Evolutionary conservation across 2,329 filamentous ascomycete genomes (phyloP).

Genomic region (Claviceps pusilla): DNA sequence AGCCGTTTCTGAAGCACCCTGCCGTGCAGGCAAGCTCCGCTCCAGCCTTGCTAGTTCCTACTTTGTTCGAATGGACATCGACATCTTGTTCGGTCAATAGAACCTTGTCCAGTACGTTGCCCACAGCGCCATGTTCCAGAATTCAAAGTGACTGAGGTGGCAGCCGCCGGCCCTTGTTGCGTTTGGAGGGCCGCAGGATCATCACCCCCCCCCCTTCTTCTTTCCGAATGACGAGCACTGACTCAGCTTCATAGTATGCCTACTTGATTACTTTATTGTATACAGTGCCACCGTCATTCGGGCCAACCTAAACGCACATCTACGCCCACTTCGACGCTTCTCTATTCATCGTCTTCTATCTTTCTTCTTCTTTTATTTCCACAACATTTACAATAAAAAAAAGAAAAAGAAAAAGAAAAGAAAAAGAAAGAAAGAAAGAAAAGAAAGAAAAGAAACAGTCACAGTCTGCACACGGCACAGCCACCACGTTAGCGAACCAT

Average conservation of each 20-base stretch:
- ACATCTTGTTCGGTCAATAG: neutral
- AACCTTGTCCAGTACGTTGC: slow-evolving; percentile 1
- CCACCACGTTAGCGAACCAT: slow-evolving; percentile 26
- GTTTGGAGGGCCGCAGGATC: neutral
- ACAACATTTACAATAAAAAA: neutral
- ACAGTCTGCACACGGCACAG: neutral
- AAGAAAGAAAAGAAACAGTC: neutral
- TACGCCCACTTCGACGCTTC: slow-evolving; percentile 3
- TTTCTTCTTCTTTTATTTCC: slow-evolving; percentile 1
- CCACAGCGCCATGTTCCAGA: slow-evolving; percentile 1
- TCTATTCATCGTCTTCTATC: neutral
- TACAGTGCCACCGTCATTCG: slow-evolving; percentile 2
- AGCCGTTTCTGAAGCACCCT: slow-evolving; percentile 8
- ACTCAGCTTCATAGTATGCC: slow-evolving; percentile 1
- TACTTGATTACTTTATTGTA: neutral
- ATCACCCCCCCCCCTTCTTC: neutral
- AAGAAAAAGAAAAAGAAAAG: too few relatives aligned
- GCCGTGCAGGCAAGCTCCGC: slow-evolving; percentile 4
- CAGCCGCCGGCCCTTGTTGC: slow-evolving; percentile 1
- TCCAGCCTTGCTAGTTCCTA: slow-evolving; percentile 6
- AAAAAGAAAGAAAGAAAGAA: too few relatives aligned
- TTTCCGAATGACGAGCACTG: slow-evolving; percentile 3
- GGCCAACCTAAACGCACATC: slow-evolving; percentile 1
- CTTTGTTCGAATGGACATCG: neutral
- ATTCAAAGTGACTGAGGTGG: neutral